Evolutionary conservation across 345 rosid genomes (phyloP), one percentile per base, ranked within the genome.

Genomic region (Corymbia maculata): DNA sequence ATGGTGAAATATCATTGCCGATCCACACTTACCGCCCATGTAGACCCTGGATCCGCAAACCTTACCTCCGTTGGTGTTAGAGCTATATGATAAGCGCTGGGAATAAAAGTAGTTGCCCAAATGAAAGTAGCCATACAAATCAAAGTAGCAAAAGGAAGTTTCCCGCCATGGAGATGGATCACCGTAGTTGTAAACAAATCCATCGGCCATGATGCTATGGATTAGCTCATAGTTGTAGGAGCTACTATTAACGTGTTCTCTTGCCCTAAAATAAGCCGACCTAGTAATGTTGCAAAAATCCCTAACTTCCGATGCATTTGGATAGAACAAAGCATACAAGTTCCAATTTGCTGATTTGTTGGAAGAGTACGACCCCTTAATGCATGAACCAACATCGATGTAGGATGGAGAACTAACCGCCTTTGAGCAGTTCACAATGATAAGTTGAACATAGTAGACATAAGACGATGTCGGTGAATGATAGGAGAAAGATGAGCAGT

Each of bases 31-130:
- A 64, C 75, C 15, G 4, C 42, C 36, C 1, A 1, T 6, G 17
- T 30, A 66, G 79, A 6, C 3, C 19, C 14, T 30, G 79, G 17
- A 66, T 66, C 42, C 9, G 79, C 79, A 66, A 66, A 66, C 79
- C 42, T 6, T 8, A 14, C 44, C 42, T 2, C 79, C 6, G 9
- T 2, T 5, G 5, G 8, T 3, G 5, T 1, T 2, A 2, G 8
- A 13, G 79, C 19, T 53, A 8, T 4, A 3, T 8, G 7, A 2
- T 30, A 4, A 30, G 79, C 21, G 6, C 30, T 7, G 6, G 44
- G 79, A 66, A 7, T 15, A 4, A 15, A 66, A n/a, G 75, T n/a
- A 13, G 8, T 6, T 64, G n/a, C 13, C 1, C 7, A 7, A 13
- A 61, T 61, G 32, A n/a, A 66, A n/a, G 42, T 30, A 6, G 75